phyloP scores from a whole-genome alignment of 495 filamentous ascomycete genomes.

The Recurvomyces mirabilis region DNA sequence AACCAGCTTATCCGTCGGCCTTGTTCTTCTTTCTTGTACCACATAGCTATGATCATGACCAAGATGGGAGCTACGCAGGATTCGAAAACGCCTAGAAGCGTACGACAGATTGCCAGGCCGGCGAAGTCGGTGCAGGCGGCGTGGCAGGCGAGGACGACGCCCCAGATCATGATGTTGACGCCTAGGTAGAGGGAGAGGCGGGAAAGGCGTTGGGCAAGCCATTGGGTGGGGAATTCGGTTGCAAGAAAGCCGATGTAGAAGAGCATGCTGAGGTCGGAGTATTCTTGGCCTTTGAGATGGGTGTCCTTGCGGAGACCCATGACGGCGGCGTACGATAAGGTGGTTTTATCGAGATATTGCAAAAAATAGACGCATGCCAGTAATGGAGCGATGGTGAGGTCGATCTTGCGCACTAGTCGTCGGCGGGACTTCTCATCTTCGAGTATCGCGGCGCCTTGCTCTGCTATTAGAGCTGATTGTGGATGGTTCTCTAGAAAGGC shows the following conservation, averaged over 20 bases:
- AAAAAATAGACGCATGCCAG: slow-evolving; percentile 22
- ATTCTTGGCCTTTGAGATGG: slow-evolving; percentile 11
- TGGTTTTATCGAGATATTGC: slow-evolving; percentile 24
- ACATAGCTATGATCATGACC: slow-evolving; percentile 9
- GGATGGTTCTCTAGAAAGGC: too few relatives aligned
- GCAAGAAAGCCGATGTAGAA: slow-evolving; percentile 18
- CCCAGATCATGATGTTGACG: slow-evolving; percentile 7
- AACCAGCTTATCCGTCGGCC: slow-evolving; percentile 5
- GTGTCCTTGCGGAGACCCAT: slow-evolving; percentile 17
- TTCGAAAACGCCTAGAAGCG: slow-evolving; percentile 30
- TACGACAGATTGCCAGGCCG: slow-evolving; percentile 41
- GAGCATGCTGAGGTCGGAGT: slow-evolving; percentile 1
- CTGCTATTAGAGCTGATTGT: too few relatives aligned
- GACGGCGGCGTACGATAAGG: slow-evolving; percentile 13
- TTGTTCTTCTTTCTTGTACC: slow-evolving; percentile 19
- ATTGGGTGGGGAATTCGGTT: slow-evolving; percentile 13
- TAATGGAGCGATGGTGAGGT: slow-evolving; percentile 20
- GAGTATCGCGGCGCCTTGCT: not conserved
- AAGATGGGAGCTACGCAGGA: slow-evolving; percentile 4
- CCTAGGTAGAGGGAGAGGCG: slow-evolving; percentile 12
- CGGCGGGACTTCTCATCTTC: slow-evolving; percentile 15
- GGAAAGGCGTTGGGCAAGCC: slow-evolving; percentile 10
- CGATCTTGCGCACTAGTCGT: slow-evolving; percentile 18
- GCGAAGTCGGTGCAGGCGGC: slow-evolving; percentile 39
- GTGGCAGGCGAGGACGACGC: slow-evolving; percentile 34